Conservation (phyloP, 352 stramenopile species). For the Phytophthora palmivora region DNA sequence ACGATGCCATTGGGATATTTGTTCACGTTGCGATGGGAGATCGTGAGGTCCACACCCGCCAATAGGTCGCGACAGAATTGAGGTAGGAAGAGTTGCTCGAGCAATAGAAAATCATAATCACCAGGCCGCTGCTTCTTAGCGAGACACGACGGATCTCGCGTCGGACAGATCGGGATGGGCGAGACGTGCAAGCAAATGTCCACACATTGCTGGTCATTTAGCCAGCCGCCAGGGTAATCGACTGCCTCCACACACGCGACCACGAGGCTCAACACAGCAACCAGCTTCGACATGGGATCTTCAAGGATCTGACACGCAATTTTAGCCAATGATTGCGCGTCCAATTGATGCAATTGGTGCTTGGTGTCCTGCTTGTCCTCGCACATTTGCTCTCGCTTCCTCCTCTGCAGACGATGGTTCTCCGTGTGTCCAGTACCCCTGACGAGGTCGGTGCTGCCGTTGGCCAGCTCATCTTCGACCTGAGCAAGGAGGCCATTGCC, state of each 20-base stretch:
- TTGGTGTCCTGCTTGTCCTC: slow-evolving; percentile 9
- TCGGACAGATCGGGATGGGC: slow-evolving; percentile 36
- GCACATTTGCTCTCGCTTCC: slow-evolving; percentile 18
- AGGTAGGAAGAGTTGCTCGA: slow-evolving; percentile 64
- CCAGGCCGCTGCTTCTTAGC: slow-evolving; percentile 46
- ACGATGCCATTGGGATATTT: slow-evolving; percentile 50
- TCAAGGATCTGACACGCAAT: slow-evolving; percentile 12
- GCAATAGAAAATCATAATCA: slow-evolving; percentile 61
- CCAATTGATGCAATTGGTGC: slow-evolving; percentile 8
- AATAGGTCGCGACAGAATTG: slow-evolving; percentile 66
- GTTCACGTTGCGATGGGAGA: slow-evolving; percentile 61
- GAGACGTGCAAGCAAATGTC: slow-evolving; percentile 46
- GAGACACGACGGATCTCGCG: slow-evolving; percentile 40
- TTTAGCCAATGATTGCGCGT: slow-evolving; percentile 28
- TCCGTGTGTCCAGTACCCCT: slow-evolving; percentile 58
- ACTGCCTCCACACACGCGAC: slow-evolving; percentile 14
- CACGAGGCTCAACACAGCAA: slow-evolving; percentile 3
- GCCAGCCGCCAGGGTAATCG: slow-evolving; percentile 57
- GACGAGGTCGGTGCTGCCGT: slow-evolving; percentile 72
- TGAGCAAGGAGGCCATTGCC: slow-evolving; percentile 72
- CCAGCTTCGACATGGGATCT: slow-evolving; percentile 1
- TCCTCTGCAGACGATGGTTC: slow-evolving; percentile 40
- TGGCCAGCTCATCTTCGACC: slow-evolving; percentile 66
- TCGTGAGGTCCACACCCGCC: slow-evolving; percentile 51
- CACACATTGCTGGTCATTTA: slow-evolving; percentile 39